Conservation (phyloP, 495 filamentous ascomycete species). For the Emericellopsis terricola region DNA sequence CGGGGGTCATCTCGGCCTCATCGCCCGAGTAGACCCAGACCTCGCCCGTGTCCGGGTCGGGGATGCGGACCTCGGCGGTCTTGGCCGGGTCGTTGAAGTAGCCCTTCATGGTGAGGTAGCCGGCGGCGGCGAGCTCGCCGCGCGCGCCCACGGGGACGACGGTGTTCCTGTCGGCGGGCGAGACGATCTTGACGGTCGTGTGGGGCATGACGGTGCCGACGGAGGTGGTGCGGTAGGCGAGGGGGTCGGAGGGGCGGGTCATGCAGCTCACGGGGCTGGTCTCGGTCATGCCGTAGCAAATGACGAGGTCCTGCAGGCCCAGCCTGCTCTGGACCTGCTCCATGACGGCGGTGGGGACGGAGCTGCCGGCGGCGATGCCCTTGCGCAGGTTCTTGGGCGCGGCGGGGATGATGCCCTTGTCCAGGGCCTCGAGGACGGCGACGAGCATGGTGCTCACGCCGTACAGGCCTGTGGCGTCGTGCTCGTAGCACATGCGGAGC, state of each 20-base stretch:
- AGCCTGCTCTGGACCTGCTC: conserved; percentile 53
- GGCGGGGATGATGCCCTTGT: conserved; percentile 11
- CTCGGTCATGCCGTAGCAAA: conserved; percentile 98
- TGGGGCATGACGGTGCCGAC: conserved; percentile 73
- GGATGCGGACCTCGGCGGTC: conserved; percentile 50
- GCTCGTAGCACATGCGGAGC: conserved; percentile 51
- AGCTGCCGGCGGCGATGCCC: conserved; percentile 81
- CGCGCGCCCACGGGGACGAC: conserved; percentile 44
- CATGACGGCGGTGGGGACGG: conserved; percentile 74
- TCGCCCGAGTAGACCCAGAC: conserved; percentile 58
- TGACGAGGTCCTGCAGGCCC: conserved; percentile 72
- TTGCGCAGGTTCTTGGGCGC: conserved; percentile 44
- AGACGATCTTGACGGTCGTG: conserved; percentile 59
- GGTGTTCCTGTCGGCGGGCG: conserved; percentile 32
- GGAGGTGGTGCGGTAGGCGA: conserved; percentile 56
- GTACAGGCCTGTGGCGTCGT: conserved; percentile 69
- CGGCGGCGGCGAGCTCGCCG: conserved; percentile 71
- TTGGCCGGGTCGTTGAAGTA: conserved; percentile 62
- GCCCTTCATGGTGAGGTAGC: conserved; percentile 79
- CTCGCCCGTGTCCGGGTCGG: conserved; percentile 28
- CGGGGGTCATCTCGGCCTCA: conserved; percentile 69
- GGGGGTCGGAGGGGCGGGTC: conserved; percentile 70
- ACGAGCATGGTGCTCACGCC: conserved; percentile 96
- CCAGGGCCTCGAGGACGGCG: conserved; percentile 61
- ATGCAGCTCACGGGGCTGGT: conserved; percentile 82